A percentile compares a stretch with the other conserved stretches of the same genome.
These are phyloP conservation scores for Elongisporangium undulatum DNA, from an alignment of 352 stramenopile genomes.

Conservation along the genomic window DNA sequence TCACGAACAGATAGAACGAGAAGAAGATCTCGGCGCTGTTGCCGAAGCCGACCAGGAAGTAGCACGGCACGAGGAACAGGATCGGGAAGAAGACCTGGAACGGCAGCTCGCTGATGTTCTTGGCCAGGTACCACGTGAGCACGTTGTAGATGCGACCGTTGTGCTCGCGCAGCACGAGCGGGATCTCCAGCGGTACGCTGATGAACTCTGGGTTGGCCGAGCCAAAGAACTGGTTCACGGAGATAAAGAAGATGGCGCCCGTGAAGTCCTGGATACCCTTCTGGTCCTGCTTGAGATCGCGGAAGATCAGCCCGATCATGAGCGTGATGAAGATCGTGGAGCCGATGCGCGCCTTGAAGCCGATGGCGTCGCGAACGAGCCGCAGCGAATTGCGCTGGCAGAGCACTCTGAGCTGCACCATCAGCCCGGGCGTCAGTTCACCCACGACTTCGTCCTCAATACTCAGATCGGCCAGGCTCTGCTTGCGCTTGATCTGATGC, in stretches of 20 bases:
- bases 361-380: conserved; percentile 23
- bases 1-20: conserved; percentile 23
- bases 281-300: conserved; percentile 20
- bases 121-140: conserved; percentile 31
- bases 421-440: conserved; percentile 8
- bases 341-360: conserved; percentile 24
- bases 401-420: conserved; percentile 17
- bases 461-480: not conserved
- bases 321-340: conserved; percentile 28
- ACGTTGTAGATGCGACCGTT: conserved; percentile 26
- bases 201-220: conserved; percentile 26
- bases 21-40: conserved; percentile 25
- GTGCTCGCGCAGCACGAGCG: conserved; percentile 30
- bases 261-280: conserved; percentile 32
- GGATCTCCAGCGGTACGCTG: conserved; percentile 28
- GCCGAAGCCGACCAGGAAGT: conserved; percentile 38
- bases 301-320: conserved; percentile 30
- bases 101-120: conserved; percentile 31
- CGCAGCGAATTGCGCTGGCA: conserved; percentile 25
- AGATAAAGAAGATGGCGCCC: conserved; percentile 34
- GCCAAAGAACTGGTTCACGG: conserved; percentile 25
- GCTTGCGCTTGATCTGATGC: not conserved
- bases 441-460: conserved; percentile 6
- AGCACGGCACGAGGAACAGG: conserved; percentile 24
- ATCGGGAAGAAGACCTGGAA: conserved; percentile 28